Base-by-base conservation (phyloP, 148 eudicot genomes). In the Diospyros kaki region DNA sequence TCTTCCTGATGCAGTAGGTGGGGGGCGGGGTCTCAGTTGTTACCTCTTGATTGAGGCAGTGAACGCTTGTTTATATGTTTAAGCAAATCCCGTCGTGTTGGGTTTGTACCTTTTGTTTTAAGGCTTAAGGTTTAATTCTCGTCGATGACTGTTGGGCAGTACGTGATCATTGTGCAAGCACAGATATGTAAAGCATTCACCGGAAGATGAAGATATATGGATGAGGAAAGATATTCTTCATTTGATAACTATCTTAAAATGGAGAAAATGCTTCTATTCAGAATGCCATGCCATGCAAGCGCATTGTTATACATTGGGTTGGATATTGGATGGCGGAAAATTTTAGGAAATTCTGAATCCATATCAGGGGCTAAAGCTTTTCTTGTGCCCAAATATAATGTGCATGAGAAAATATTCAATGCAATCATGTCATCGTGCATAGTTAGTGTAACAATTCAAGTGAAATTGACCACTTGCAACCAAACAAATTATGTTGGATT, bases 11-110 rank as follows among this genome's bases (percentile, higher is more conserved):
- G 15, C 28, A 6, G 9, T 59, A 17, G 5, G 4, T 13, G 5
- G 15, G 64, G 64, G 40, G 15, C 6, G 7, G 13, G 12, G 41
- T 65, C 28, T 65, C 38, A 43, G 28, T 28, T 28, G 28, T 28
- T 28, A 28, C 28, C 68, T 44, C 68, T 28, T 69, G 43, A 2
- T 51, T 59, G 11, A 66, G 54, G 10, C 28, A 45, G 56, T 50
- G n/a, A 28, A 13, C 51, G 17, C 39, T 67, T 68, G 53, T 11
- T 59, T 18, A 5, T 38, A 9, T 59, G 7, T 59, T 1, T 59
- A 51, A 28, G 44, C 72, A 46, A 28, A 38, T 68, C 52, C 72
- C 28, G 44, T 51, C 72, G 52, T 51, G 72, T 48, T 68, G 71
- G n/a, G 11, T 43, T 1, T 68, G 15, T 51, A 68, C 17, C 58